Evolutionary conservation across 768 basidiomycete species (phyloP), one percentile per base, ranked within the genome.

Genomic region (Pulveroboletus sp.): DNA sequence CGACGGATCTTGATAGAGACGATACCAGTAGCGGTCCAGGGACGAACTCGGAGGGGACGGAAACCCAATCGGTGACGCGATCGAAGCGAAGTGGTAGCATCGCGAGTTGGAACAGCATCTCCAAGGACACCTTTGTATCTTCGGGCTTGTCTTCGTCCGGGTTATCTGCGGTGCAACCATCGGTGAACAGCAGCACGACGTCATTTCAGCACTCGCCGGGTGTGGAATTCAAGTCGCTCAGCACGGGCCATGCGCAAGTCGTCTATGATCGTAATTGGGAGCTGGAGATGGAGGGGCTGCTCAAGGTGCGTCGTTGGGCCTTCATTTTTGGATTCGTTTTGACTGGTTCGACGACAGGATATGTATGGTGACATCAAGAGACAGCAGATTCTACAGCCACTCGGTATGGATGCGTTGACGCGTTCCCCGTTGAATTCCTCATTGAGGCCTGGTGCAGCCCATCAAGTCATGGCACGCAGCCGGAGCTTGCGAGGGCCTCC

Each of bases 331-430:
- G 20, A 19, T 14, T 17, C 41, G 47, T 36, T 49, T 22, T 50
- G 55, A 41, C 45, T 6, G 44, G 9, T 42, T 20, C 6, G 14
- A 29, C 23, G 35, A 17, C 14, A 94, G 90, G 96, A 99, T 62
- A 95, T 99, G 79, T 99, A 93, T 73, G 80, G 76, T 58, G 85
- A 93, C 8, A 84, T 98, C 70, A 93, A 94, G 72, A 81, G 76
- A 34, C 89, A 93, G 59, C 89, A 93, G 65, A 94, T 97, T 55
- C 68, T 94, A 32, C 89, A 94, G 55, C 93, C 93, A 2, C 68
- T 85, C 23, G 77, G 74, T 51, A 76, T 73, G 50, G 72, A 71
- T 54, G 56, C 57, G 24, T 49, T 60, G 41, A 54, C 61, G 45
- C 75, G 82, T 37, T 61, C 76, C 11, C 31, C 11, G 9, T 83